These are phyloP conservation scores for Ziziphus jujuba DNA, from an alignment of 306 rosid species.

Conservation along the genomic window DNA sequence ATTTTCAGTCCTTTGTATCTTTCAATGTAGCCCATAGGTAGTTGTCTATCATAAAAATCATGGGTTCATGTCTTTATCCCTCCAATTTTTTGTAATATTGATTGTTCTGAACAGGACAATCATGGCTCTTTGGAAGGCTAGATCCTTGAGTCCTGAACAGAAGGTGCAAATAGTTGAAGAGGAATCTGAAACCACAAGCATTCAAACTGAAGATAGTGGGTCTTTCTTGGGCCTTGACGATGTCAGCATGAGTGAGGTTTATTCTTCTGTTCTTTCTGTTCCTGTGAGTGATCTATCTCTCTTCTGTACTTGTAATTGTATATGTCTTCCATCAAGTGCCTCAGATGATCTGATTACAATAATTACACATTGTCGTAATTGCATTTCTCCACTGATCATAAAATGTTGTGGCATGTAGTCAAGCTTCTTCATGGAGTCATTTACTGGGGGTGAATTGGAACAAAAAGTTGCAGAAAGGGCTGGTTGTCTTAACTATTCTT, in stretches of 20 bases:
- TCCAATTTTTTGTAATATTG: constrained; percentile 10
- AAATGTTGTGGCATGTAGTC: constrained; percentile 42
- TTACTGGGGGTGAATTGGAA: constrained; percentile 77
- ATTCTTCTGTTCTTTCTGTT: constrained; percentile 49
- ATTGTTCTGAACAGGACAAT: constrained; percentile 64
- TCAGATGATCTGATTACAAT: not conserved
- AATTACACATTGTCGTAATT: constrained; percentile 4
- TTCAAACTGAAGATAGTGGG: constrained; percentile 68
- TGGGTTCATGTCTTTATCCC: constrained; percentile 17
- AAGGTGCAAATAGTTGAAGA: constrained; percentile 82
- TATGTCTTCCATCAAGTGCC: not conserved
- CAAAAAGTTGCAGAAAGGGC: constrained; percentile 76
- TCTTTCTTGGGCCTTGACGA: constrained; percentile 68
- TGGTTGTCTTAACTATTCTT: constrained; percentile 70
- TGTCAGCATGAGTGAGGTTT: constrained; percentile 77
- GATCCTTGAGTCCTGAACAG: constrained; percentile 90
- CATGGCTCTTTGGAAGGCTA: constrained; percentile 96
- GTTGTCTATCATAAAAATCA: constrained; percentile 13
- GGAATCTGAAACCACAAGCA: constrained; percentile 61
- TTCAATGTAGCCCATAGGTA: constrained; percentile 90
- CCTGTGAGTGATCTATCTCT: constrained; percentile 53
- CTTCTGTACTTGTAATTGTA: constrained; percentile 5
- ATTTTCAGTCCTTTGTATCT: constrained; percentile 94
- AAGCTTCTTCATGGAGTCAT: constrained; percentile 70
- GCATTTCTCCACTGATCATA: constrained; percentile 13